Base-by-base conservation (phyloP, 257 asterid genomes). In the Forsythia viridissima region DNA sequence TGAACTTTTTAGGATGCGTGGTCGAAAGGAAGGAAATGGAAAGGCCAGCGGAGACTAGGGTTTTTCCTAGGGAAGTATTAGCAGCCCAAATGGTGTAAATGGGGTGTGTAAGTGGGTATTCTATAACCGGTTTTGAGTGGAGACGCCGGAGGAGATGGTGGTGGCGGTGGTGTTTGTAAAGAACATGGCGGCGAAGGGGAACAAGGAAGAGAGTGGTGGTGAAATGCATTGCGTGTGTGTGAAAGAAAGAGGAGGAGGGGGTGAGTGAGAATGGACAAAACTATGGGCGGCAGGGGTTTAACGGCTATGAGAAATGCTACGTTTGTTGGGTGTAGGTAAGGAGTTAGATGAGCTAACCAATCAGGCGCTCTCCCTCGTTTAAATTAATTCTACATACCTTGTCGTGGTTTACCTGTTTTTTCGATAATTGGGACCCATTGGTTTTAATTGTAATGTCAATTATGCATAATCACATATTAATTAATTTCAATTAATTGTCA, bases 21-120 rank as follows among this genome's bases (percentile, higher is more conserved):
- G 91, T 48, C 48, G 80, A 85, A 59, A 93, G 89, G 73, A 92
- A 96, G 65, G 99, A 84, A 74, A 90, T 90, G 84, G 98, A 90
- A 59, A 96, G 94, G 16, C 99, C 98, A 18, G 99, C 90, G 16
- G 99, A 96, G 80, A 93, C 97, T 6, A 96, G 92, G 91, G 98
- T 96, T 89, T 95, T 95, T 55, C 99, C 99, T 70, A 93, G 87
- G 76, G 97, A 92, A 70, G 98, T 95, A 88, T 91, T 93, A 85
- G 98, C 83, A 34, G 96, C 97, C 99, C 99, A 95, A 34, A 95
- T 85, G 79, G 97, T 86, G 88, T 92, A 95, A 74, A 92, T 90
- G 42, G 98, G 99, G 86, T 92, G 93, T 10, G 89, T 83, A 34
- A 93, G 88, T 7, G 98, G 91, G 84, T 93, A 91, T 81, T 92